Evolutionary conservation across 75 land plant species (phyloP).

Genomic region (Sequoiadendron giganteum): DNA sequence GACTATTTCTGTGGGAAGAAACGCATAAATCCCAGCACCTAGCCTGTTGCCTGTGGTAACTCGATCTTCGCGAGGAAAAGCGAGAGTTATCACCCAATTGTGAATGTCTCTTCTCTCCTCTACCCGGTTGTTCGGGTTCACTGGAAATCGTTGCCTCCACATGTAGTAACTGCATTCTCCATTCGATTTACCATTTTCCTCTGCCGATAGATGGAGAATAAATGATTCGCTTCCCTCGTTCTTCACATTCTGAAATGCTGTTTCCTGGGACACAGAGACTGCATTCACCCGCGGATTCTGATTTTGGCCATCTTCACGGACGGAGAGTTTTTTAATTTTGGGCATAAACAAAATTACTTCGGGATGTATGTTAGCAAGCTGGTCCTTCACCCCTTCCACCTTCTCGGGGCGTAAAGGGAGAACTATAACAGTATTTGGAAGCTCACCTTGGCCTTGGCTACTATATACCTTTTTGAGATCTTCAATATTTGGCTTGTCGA

Average conservation of each 20-base stretch:
- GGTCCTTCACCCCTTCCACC: slow-evolving; percentile 39
- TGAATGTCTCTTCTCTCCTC: slow-evolving; percentile 34
- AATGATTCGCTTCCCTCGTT: background rate
- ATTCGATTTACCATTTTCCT: too few species aligned
- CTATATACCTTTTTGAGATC: too few species aligned
- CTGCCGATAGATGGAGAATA: too few species aligned
- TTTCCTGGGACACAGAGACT: slow-evolving; percentile 39
- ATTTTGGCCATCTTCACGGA: slow-evolving; percentile 26
- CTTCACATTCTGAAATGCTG: slow-evolving; percentile 23
- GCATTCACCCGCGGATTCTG: slow-evolving; percentile 18
- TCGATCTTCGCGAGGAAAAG: too few species aligned
- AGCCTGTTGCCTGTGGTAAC: too few species aligned
- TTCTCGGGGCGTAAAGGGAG: slow-evolving; percentile 33
- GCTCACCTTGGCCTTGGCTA: too few species aligned
- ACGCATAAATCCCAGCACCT: too few species aligned
- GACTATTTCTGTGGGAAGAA: too few species aligned
- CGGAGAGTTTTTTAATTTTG: too few species aligned
- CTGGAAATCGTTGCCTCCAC: slow-evolving; percentile 61
- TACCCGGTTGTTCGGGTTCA: slow-evolving; percentile 21
- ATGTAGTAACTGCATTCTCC: too few species aligned
- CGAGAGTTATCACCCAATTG: background rate
- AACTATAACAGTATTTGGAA: too few species aligned
- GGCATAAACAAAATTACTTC: too few species aligned
- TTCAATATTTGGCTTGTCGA: slow-evolving; percentile 18
- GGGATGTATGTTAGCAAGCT: slow-evolving; percentile 29